Evolutionary conservation across 805 yeast genomes (phyloP), one percentile per base, ranked within the genome.

Genomic region (Komagataella populi): DNA sequence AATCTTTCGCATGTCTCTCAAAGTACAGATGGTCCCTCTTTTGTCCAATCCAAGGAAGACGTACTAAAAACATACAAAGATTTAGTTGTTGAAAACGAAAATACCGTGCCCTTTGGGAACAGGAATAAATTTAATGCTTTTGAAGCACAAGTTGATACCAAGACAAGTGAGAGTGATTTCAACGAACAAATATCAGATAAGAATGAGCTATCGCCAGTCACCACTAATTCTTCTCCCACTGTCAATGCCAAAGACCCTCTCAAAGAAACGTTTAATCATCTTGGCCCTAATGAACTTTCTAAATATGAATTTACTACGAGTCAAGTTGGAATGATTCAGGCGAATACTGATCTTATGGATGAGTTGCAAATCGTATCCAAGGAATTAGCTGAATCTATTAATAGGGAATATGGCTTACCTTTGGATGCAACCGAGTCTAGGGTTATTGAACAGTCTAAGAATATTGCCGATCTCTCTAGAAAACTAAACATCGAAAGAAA

Each of bases 361-460:
- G 91, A 85, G 59, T 64, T 86, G 45, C 83, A 81, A 53, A 59
- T 84, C 22, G 82, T 86, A 1, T 81, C 90, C 1, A 75, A 77
- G 23, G 95, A 85, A 59, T 69, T 86, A 49, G 90, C 89, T 0
- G 78, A 78, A 22, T 81, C 90, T 0, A 83, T 85, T 48, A 75
- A 78, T 51, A 68, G 93, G 45, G 95, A 86, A 61, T 69, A 84
- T n/a, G 62, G 69, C 17, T 60, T 85, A 47, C 89, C 83, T 58
- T 67, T 68, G 49, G 52, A 36, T 22, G 49, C 22, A 43, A 43
- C 51, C 6, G 20, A 39, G 16, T 51, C 57, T 12, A 68, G 67
- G 48, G 51, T 68, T 8, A 65, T 72, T 17, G 66, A 70, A 30
- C 68, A 71, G 47, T 63, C 76, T 0, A 51, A 67, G 1, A 71